phyloP scores from a whole-genome alignment of 2,329 filamentous ascomycete species.

The Cladosporium oxysporum region DNA sequence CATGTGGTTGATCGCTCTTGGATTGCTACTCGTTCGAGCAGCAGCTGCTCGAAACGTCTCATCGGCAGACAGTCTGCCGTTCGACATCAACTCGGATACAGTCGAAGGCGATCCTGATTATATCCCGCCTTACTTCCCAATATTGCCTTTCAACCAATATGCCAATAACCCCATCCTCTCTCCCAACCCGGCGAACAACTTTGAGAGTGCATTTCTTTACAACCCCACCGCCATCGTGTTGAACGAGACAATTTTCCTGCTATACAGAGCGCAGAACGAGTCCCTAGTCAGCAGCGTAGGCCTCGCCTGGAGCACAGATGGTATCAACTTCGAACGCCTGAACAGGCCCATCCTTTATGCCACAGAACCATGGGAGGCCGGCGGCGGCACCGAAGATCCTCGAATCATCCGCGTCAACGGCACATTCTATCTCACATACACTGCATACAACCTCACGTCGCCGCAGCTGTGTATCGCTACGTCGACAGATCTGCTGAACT shows the following conservation, averaged over 20 bases:
- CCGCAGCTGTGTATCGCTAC: constrained; percentile 41
- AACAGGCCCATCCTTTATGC: constrained; percentile 37
- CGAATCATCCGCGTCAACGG: constrained; percentile 40
- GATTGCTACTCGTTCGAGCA: background rate
- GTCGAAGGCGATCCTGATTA: constrained; percentile 32
- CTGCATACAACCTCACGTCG: constrained; percentile 36
- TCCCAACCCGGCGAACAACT: constrained; percentile 28
- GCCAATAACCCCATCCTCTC: constrained; percentile 29
- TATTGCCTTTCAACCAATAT: constrained; percentile 34
- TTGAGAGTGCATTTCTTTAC: constrained; percentile 36
- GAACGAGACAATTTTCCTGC: constrained; percentile 36
- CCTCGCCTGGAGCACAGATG: constrained; percentile 42
- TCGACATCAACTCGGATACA: constrained; percentile 22
- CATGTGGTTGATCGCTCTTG: background rate
- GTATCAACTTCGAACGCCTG: constrained; percentile 39
- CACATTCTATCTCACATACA: constrained; percentile 44
- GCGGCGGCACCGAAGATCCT: constrained; percentile 41
- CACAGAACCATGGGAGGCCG: constrained; percentile 38
- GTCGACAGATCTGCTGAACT: constrained; percentile 39
- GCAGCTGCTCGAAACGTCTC: background rate
- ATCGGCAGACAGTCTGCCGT: constrained; percentile 11
- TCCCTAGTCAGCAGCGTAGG: constrained; percentile 38
- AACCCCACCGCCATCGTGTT: constrained; percentile 36
- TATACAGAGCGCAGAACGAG: constrained; percentile 42
- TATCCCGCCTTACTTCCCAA: constrained; percentile 32